A percentile compares a stretch with the other conserved stretches of the same genome.
Conservation (phyloP, 1,139 yeast genomes). For the Meyerozyma smithsonii region DNA sequence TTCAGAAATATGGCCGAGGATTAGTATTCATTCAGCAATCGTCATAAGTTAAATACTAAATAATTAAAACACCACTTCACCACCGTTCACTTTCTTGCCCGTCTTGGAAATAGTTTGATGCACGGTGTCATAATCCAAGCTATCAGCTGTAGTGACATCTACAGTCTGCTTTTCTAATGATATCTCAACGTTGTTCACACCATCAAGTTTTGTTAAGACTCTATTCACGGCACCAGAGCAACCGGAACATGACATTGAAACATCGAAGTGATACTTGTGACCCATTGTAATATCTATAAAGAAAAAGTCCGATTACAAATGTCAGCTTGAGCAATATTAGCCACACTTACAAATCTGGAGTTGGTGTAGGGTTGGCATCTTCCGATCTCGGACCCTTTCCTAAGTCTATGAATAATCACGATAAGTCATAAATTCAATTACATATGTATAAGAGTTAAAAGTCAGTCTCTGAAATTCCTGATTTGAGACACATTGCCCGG, state of each 20-base stretch:
- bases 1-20: conserved; percentile 22
- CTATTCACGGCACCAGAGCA: conserved; percentile 86
- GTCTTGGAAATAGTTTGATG: conserved; percentile 79
- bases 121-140: conserved; percentile 68
- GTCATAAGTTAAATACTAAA: background rate
- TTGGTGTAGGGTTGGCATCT: background rate
- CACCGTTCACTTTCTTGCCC: conserved; percentile 77
- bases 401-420: no score
- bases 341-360: background rate
- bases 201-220: conserved; percentile 68
- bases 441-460: background rate
- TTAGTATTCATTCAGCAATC: background rate
- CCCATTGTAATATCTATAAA: background rate
- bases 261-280: conserved; percentile 64
- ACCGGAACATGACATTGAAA: conserved; percentile 78
- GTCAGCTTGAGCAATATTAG: background rate
- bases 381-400: background rate
- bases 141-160: conserved; percentile 58
- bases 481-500: conserved; percentile 9
- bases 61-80: conserved; percentile 35
- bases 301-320: background rate
- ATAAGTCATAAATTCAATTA: background rate
- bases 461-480: conserved; percentile 5
- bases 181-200: conserved; percentile 67
- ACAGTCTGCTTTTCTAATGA: conserved; percentile 81